Base-by-base conservation (phyloP, 768 basidiomycete species). In the Suillus plorans region DNA sequence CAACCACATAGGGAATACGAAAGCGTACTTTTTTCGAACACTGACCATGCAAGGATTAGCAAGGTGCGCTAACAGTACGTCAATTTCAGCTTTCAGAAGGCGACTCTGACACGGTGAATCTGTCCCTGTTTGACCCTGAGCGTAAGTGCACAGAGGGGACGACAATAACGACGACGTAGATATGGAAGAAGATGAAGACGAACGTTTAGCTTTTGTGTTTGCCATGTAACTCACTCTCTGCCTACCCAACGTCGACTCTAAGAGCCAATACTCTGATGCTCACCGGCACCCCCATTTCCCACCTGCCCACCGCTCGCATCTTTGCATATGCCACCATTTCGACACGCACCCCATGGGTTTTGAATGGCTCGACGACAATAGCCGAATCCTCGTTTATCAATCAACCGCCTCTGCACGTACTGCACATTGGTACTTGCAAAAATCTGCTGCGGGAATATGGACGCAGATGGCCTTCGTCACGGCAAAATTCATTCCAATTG, bases 311-410 rank as follows among this genome's bases (percentile, higher is more conserved):
- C 3, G 80, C 85, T 3, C 84, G 89, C 45, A 82, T 95, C 61
- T 94, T 94, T 71, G 92, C 89, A 0, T 95, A 94, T 69, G 88
- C 88, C 41, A 90, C 87, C 89, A 94, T 69, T 92, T 91, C 70
- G 89, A 90, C 56, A 82, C 86, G 0, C 80, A 84, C 25, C 92
- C 92, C 0, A 82, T 92, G 67, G 92, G 84, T 8, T 78, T 95
- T 9, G 93, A 95, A 78, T 95, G 93, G 93, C 83, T 95, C n/a
- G 87, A 93, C 73, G 93, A 95, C 77, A 88, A 80, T 28, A 92
- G 90, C 31, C 93, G 91, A 69, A 83, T 95, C 5, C 79, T 94
- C 59, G 89, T 95, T 49, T 95, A 92, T 72, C 76, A 82, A 37
- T 82, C 85, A 45, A 85, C 81, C 61, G 66, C 77, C 47, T 74